These are phyloP conservation scores for Trypanosoma platydactyli DNA, from an alignment of 208 protist species.

Conservation along the genomic window DNA sequence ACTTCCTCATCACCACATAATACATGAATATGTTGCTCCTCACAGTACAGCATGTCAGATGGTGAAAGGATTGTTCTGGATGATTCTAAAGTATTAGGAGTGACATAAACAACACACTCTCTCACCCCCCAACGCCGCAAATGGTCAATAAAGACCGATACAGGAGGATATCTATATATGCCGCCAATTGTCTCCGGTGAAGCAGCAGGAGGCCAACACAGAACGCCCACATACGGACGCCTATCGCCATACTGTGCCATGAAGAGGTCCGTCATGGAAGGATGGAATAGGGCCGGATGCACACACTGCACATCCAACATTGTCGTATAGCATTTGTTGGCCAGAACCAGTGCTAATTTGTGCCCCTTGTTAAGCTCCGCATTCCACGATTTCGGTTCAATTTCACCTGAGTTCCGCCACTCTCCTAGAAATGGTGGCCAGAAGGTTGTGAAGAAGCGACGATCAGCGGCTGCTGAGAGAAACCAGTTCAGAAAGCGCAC, in stretches of 20 bases:
- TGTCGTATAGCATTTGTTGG: constrained; percentile 52
- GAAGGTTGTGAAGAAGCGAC: constrained; percentile 22
- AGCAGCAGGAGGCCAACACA: constrained; percentile 23
- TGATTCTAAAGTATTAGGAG: not conserved
- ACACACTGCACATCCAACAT: constrained; percentile 32
- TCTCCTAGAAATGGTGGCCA: no score
- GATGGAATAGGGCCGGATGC: constrained; percentile 44
- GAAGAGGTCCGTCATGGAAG: constrained; percentile 42
- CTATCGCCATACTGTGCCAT: constrained; percentile 34
- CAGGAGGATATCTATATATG: constrained; percentile 22
- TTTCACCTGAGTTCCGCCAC: not conserved
- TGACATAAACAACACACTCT: constrained; percentile 8
- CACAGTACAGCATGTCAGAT: constrained; percentile 38
- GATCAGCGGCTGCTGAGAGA: not conserved
- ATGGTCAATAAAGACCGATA: constrained; percentile 38
- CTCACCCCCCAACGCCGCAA: constrained; percentile 8
- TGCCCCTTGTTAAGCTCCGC: not conserved
- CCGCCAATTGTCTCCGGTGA: not conserved
- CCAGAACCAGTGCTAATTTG: constrained; percentile 26
- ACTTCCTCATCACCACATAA: constrained; percentile 13
- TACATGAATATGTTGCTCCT: constrained; percentile 42
- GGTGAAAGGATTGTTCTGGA: constrained; percentile 13
- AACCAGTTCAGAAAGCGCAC: constrained; percentile 14
- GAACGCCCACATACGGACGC: constrained; percentile 13
- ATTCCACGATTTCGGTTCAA: not conserved